Evolutionary conservation across 129 eudicot genomes (phyloP), one percentile per base, ranked within the genome.

Genomic region (Tagetes patula): DNA sequence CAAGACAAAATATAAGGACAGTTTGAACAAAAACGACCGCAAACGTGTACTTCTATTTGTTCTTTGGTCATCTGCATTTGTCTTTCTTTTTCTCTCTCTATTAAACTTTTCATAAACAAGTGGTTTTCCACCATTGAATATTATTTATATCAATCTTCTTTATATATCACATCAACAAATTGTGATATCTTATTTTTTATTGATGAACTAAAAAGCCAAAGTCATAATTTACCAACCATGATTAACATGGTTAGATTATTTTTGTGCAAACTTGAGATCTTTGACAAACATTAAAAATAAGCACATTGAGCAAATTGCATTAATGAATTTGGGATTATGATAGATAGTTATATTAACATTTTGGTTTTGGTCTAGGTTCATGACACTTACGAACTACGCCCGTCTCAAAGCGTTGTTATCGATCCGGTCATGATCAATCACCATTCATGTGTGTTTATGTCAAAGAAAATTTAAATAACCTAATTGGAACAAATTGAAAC

Each of bases 41-140:
- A 71, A 71, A 63, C 10, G 6, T 65, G 82, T 78, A 71, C 82
- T 78, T 78, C 27, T 8, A 59, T 50, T 78, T 62, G 77, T 63
- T 56, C 14, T 9, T 56, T 30, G 68, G 65, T 31, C 72, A 46
- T 14, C 71, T 3, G 10, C 5, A 20, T 41, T 67, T 75, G 74
- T 68, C 58, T 72, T 58, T 58, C 20, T 54, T 1, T 55, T 46
- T 60, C 8, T 11, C 37, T 27, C 20, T 65, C 8, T 40, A 27
- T 46, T 39, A 11, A 31, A 50, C 43, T 38, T 49, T 63, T 4
- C 11, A 48, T 49, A 63, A 63, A 52, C 40, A 64, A 38, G 47
- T 65, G 49, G n/a, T 20, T 37, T 74, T 39, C 30, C 71, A 50
- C 69, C 72, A 41, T 65, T 53, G 54, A 75, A 75, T 53, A 32